phyloP scores from a whole-genome alignment of 257 asterid genomes.

The Rehmannia glutinosa region DNA sequence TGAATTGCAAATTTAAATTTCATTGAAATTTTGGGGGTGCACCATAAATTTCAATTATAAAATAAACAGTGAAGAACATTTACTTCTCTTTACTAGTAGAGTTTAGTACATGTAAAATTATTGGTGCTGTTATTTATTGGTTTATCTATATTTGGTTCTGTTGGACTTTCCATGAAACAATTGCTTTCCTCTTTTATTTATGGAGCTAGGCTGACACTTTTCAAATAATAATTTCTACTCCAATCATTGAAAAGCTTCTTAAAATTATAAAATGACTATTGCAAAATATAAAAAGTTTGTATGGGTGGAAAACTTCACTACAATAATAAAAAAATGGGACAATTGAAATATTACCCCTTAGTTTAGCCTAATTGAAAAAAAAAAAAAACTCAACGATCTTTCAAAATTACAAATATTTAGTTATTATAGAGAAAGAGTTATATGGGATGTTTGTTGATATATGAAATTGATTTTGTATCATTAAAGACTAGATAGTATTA shows the following conservation, averaged over 20 bases:
- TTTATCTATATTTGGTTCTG: conserved; percentile 29
- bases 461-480: too few relatives aligned
- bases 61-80: conserved; percentile 11
- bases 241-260: conserved; percentile 16
- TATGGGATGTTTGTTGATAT: too few relatives aligned
- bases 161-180: background rate
- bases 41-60: conserved; percentile 9
- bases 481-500: too few relatives aligned
- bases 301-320: too few relatives aligned
- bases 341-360: too few relatives aligned
- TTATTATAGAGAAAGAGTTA: too few relatives aligned
- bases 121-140: conserved; percentile 22
- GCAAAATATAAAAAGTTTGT: background rate
- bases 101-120: conserved; percentile 19
- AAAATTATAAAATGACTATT: background rate
- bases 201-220: background rate
- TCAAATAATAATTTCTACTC: background rate
- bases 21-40: conserved; percentile 7
- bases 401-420: too few relatives aligned
- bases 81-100: conserved; percentile 17
- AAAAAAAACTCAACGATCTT: too few relatives aligned
- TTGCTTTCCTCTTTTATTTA: background rate
- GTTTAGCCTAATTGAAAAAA: too few relatives aligned
- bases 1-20: background rate
- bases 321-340: too few relatives aligned